Conservation (phyloP, 306 rosid species). For the Cucumis hystrix region DNA sequence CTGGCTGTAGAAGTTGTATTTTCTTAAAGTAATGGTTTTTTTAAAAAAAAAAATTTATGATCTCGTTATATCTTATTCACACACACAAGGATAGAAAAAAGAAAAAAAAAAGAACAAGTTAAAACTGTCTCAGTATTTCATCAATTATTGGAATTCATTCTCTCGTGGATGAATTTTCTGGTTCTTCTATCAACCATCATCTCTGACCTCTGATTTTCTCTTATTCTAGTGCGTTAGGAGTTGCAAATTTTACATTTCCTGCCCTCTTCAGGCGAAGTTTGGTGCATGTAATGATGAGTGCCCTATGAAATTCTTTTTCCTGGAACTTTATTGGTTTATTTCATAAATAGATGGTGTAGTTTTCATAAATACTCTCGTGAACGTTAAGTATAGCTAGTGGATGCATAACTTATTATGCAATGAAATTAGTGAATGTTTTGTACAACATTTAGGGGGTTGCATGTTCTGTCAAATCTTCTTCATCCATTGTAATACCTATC, state of each 20-base stretch:
- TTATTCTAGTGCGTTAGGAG: background rate
- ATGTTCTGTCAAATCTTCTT: background rate
- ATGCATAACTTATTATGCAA: background rate
- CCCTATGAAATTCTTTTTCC: background rate
- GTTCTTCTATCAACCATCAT: background rate
- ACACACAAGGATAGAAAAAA: background rate
- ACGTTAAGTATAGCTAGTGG: background rate
- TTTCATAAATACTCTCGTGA: background rate
- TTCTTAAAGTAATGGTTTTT: background rate
- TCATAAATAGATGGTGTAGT: background rate
- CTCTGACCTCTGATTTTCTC: background rate
- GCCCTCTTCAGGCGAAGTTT: background rate
- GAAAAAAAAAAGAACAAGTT: background rate
- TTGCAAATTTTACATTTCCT: background rate
- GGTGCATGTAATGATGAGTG: background rate
- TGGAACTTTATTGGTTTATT: background rate
- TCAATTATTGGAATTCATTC: background rate
- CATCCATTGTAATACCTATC: background rate
- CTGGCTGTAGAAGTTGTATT: background rate
- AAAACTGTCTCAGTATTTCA: background rate
- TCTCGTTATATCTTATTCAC: background rate
- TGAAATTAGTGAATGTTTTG: background rate
- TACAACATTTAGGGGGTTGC: background rate
- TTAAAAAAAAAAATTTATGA: no score
- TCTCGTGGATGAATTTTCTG: background rate